Conservation (phyloP, 352 stramenopile genomes). For the Phytopythium mirpurense region DNA sequence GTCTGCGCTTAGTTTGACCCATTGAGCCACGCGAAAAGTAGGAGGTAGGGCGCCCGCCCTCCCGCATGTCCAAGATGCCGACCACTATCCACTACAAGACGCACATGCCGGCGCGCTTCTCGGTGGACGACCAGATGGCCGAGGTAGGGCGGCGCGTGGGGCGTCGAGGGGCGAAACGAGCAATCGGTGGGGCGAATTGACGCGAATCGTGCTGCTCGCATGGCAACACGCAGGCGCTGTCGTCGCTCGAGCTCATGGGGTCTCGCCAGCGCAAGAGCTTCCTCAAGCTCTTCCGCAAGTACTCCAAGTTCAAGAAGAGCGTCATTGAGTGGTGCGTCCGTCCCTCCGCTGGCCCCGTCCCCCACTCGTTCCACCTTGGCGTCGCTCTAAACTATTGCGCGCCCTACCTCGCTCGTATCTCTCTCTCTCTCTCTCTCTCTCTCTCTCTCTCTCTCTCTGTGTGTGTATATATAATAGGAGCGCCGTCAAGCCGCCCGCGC, state of each 20-base stretch:
- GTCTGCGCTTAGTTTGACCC: too few relatives aligned
- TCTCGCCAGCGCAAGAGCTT: slow-evolving; percentile 82
- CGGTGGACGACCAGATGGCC: slow-evolving; percentile 85
- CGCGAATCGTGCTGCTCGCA: too few relatives aligned
- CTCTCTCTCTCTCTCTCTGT: too few relatives aligned
- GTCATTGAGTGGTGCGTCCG: slow-evolving; percentile 68
- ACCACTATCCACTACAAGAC: slow-evolving; percentile 82
- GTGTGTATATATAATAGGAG: too few relatives aligned
- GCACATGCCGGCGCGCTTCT: slow-evolving; percentile 79
- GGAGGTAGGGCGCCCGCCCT: too few relatives aligned
- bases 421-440: too few relatives aligned
- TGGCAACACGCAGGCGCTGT: slow-evolving; percentile 37
- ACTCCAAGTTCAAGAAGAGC: slow-evolving; percentile 77
- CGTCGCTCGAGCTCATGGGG: slow-evolving; percentile 75
- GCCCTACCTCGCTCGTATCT: not conserved
- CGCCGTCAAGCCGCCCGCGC: slow-evolving; percentile 67
- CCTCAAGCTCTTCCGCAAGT: slow-evolving; percentile 88
- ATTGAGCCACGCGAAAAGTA: too few relatives aligned
- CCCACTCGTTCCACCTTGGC: too few relatives aligned
- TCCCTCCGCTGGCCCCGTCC: not conserved
- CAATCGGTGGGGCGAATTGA: not conserved
- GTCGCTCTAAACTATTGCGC: too few relatives aligned
- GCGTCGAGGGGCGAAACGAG: too few relatives aligned
- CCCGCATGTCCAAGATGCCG: slow-evolving; percentile 5
- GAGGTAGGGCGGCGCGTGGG: slow-evolving; percentile 30